Base-by-base conservation (phyloP, 1,139 yeast species). In the Debaryomyces sp. region DNA sequence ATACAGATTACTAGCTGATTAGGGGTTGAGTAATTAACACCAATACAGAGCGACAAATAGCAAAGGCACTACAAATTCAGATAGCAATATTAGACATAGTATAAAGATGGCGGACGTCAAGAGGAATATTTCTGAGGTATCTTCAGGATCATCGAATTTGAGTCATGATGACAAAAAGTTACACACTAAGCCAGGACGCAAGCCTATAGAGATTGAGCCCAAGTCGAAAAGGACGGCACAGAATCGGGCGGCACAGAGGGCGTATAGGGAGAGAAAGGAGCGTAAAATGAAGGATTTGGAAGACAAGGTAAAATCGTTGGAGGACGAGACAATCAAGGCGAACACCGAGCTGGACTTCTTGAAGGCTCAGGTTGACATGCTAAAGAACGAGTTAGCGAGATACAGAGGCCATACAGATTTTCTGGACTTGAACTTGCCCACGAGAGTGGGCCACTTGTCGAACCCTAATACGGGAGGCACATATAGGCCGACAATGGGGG, bases 231-330 rank as follows among this genome's bases (percentile, higher is more conserved):
- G 99, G 58, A 90, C 96, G 18, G 98, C 97, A 1, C 99, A 94
- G 70, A 94, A 94, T 67, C 79, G 99, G 61, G 97, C 97, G 6
- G 99, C 99, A 18, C 99, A 94, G 69, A 77, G 98, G 49, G 98
- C 98, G 8, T 94, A 91, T 68, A 77, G 99, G 52, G 98, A 94
- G 67, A 81, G 99, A 54, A 94, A 94, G 67, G 98, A 94, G 66
- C 78, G 78, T 49, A 90, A 88, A 61, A 80, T 94, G 85, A 81
- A 85, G 62, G 97, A 91, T 53, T 76, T 94, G 52, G 97, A 92
- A 64, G 86, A 84, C 48, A 85, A 88, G 57, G 96, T 92, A 17
- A 68, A 76, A 50, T 68, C 71, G 52, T 76, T 92, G 55, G 97
- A 92, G 67, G 80, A 80, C 54, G 87, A 85, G 57, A 86, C 86